These are phyloP conservation scores for Dioscorea zingiberensis DNA, from an alignment of 106 monocot species.

Conservation along the genomic window DNA sequence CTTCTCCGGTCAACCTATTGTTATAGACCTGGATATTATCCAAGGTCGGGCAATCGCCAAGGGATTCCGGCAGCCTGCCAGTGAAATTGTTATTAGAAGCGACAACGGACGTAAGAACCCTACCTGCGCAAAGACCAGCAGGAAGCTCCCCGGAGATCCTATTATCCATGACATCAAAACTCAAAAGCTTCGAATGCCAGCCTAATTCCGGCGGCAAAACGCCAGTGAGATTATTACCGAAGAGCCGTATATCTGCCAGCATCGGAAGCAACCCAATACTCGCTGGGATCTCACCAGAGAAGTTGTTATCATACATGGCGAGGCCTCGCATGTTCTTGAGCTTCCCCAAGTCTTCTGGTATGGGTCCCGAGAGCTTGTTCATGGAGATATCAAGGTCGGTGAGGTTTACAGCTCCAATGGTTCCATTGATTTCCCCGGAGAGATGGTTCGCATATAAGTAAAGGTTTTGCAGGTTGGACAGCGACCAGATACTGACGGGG, in stretches of 20 bases:
- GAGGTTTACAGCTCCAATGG: slow-evolving; percentile 8
- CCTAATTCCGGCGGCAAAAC: slow-evolving; percentile 28
- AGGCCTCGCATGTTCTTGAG: slow-evolving; percentile 6
- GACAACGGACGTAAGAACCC: slow-evolving; percentile 13
- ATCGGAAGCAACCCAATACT: slow-evolving; percentile 10
- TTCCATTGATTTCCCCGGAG: slow-evolving; percentile 26
- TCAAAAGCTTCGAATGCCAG: slow-evolving; percentile 18
- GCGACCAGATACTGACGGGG: slow-evolving; percentile 37
- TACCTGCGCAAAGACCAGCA: slow-evolving; percentile 24
- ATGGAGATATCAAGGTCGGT: slow-evolving; percentile 17
- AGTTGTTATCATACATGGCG: slow-evolving; percentile 16
- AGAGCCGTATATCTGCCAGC: slow-evolving; percentile 20
- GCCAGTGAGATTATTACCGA: slow-evolving; percentile 23
- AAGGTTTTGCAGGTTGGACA: slow-evolving; percentile 34
- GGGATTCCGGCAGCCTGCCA: slow-evolving; percentile 40
- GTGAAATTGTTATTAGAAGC: slow-evolving; percentile 49
- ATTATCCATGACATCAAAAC: slow-evolving; percentile 52
- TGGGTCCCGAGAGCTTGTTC: slow-evolving; percentile 21
- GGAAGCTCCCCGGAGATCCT: slow-evolving; percentile 48
- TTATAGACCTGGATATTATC: slow-evolving; percentile 30
- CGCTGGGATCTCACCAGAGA: slow-evolving; percentile 24
- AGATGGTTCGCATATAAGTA: slow-evolving; percentile 44
- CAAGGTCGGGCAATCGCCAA: slow-evolving; percentile 32
- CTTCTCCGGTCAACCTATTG: slow-evolving; percentile 44
- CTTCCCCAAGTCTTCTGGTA: slow-evolving; percentile 19